These are phyloP conservation scores for Usnea hakonensis DNA, from an alignment of 495 filamentous ascomycete species.

Conservation along the genomic window DNA sequence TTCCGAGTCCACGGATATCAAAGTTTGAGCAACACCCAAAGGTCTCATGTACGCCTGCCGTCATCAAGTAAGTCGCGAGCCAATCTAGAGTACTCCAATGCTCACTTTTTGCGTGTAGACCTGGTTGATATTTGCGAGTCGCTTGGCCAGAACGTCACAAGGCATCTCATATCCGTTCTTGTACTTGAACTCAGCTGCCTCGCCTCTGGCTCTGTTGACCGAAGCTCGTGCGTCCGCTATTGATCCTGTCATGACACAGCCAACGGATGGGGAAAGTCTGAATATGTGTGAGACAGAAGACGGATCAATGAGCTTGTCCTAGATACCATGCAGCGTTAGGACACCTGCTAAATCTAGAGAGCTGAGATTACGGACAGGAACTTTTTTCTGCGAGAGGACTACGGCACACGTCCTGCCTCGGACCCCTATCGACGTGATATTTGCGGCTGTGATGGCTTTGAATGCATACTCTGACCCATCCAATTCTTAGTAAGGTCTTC, in stretches of 20 bases:
- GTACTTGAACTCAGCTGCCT: slow-evolving; percentile 96
- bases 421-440: slow-evolving; percentile 95
- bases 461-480: slow-evolving; percentile 89
- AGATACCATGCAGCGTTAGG: neutral
- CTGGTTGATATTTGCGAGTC: slow-evolving; percentile 96
- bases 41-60: slow-evolving; percentile 93
- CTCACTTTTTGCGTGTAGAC: slow-evolving; percentile 95
- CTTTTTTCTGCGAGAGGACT: slow-evolving; percentile 97
- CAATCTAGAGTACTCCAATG: slow-evolving; percentile 13
- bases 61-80: slow-evolving; percentile 14
- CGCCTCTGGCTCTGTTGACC: slow-evolving; percentile 82
- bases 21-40: slow-evolving; percentile 85
- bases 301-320: slow-evolving; percentile 99
- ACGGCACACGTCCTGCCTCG: slow-evolving; percentile 95
- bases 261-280: slow-evolving; percentile 89
- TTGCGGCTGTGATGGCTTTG: slow-evolving; percentile 98
- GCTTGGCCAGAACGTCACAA: slow-evolving; percentile 90
- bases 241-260: slow-evolving; percentile 96
- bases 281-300: slow-evolving; percentile 96
- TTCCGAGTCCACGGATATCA: slow-evolving; percentile 90
- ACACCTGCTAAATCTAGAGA: neutral
- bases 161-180: slow-evolving; percentile 99
- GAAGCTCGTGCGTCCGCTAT: slow-evolving; percentile 94
- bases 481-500: neutral
- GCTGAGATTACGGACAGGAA: slow-evolving; percentile 64